Base-by-base conservation (phyloP, 306 rosid species). In the Datisca glomerata region DNA sequence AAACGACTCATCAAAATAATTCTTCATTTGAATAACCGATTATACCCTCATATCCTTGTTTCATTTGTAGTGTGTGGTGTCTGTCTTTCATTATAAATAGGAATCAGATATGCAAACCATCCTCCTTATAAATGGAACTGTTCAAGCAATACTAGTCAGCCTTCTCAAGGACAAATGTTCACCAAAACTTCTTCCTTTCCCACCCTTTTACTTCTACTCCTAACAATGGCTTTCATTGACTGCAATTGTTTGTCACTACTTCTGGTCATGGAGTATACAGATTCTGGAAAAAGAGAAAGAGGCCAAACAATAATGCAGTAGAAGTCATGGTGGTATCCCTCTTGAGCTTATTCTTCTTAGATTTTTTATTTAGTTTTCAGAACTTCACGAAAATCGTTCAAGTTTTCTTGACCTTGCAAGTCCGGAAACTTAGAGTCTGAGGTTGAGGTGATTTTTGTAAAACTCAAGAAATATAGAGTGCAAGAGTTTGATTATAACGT, bases 361-460 rank as follows among this genome's bases (percentile, higher is more conserved):
- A 0, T 28, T 10, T 15, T 28, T 51, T 0, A 4, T 35, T 69
- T 60, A 1, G 3, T 54, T 20, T 24, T 53, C 60, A 10, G 0
- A 28, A 36, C 18, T 55, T 46, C 55, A 53, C 56, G 44, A 50
- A 64, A 41, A 54, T 49, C 55, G 63, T 74, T 64, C 34, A 55
- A 65, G 75, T 87, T 87, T 82, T 87, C 97, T 87, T 87, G 97
- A 82, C 97, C 97, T 87, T 87, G 97, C 97, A 87, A 87, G 97
- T 71, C 93, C 80, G 38, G 1, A 0, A 4, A 2, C 0, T 5
- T 0, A 0, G 0, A 0, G 3, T 3, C 1, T 0, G 0, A 8
- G 27, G 58, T 63, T 29, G 13, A 63, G 54, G 31, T 29, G 7
- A 17, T 41, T 34, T 41, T 32, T 6, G 2, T 20, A 0, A 21